Percentiles rank a stretch among this genome's conserved stretches.
Conservation (phyloP, 306 rosid species). For the Dalbergia cultrata region DNA sequence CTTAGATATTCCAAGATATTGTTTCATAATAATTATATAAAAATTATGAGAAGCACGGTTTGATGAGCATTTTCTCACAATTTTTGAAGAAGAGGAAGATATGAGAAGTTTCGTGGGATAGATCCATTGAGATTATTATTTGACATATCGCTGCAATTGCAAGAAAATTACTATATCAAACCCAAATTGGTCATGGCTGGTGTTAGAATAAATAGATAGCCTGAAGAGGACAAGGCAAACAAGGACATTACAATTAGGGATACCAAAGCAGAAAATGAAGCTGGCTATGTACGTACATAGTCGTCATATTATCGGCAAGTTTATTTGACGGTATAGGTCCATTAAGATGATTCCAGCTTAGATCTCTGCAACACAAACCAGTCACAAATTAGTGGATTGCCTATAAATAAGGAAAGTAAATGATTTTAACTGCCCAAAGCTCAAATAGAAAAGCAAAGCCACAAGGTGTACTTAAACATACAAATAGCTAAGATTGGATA, state of each 20-base stretch:
- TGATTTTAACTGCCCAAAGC: background rate
- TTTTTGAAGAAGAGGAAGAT: conserved; percentile 76
- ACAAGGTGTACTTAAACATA: conserved; percentile 54
- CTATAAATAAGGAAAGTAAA: conserved; percentile 14
- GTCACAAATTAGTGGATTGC: conserved; percentile 32
- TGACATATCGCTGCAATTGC: conserved; percentile 67
- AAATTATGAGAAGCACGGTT: conserved; percentile 23
- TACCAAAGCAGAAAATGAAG: conserved; percentile 33
- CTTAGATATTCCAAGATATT: background rate
- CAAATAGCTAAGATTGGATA: conserved; percentile 70
- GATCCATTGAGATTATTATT: conserved; percentile 73
- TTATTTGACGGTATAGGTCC: conserved; percentile 49
- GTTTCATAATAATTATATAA: background rate
- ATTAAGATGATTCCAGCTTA: conserved; percentile 72
- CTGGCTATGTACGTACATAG: conserved; percentile 64
- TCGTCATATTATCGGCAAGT: conserved; percentile 68
- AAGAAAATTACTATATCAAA: conserved; percentile 24
- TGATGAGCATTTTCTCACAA: conserved; percentile 63
- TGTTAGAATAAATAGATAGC: no score
- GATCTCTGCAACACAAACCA: conserved; percentile 71
- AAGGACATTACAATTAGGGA: no score
- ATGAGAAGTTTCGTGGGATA: conserved; percentile 59
- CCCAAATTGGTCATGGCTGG: background rate
- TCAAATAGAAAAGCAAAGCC: conserved; percentile 30
- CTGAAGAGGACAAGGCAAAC: no score